Percentiles rank a stretch among this genome's conserved stretches.
phyloP scores from a whole-genome alignment of 805 yeast species.

The Yarrowia osloensis region DNA sequence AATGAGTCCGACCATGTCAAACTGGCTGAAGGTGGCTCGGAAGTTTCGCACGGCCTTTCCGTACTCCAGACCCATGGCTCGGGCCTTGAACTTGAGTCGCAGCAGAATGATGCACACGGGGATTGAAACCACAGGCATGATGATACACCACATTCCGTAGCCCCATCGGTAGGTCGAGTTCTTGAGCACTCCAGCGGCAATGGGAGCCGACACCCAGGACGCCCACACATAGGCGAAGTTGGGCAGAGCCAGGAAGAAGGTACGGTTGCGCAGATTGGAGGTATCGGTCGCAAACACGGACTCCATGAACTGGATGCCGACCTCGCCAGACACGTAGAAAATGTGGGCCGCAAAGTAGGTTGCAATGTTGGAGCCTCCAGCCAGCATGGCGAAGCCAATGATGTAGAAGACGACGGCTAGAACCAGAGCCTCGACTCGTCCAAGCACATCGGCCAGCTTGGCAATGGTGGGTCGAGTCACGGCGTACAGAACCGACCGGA shows the following conservation, averaged over 20 bases:
- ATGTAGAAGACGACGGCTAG: constrained; percentile 42
- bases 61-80: constrained; percentile 14
- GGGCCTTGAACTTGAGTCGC: not conserved
- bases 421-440: constrained; percentile 46
- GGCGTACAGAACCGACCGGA: constrained; percentile 46
- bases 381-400: constrained; percentile 45
- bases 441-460: constrained; percentile 47
- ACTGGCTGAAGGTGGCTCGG: constrained; percentile 53
- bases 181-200: constrained; percentile 40
- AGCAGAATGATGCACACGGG: constrained; percentile 51
- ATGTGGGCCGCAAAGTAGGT: constrained; percentile 45
- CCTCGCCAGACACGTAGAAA: constrained; percentile 45
- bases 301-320: constrained; percentile 45
- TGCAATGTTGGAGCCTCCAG: constrained; percentile 44
- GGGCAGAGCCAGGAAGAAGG: constrained; percentile 42
- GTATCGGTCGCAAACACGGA: constrained; percentile 44
- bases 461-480: constrained; percentile 48
- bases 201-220: constrained; percentile 46
- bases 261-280: constrained; percentile 46
- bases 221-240: constrained; percentile 36
- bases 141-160: constrained; percentile 52
- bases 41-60: constrained; percentile 12
- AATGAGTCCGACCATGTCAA: constrained; percentile 65
- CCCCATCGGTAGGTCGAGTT: constrained; percentile 36
- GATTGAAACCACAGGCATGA: constrained; percentile 57